Percentiles rank a stretch among this genome's conserved stretches.
Evolutionary conservation across 2,329 filamentous ascomycete species (phyloP).

Genomic region (Microdochium trichocladiopsis): DNA sequence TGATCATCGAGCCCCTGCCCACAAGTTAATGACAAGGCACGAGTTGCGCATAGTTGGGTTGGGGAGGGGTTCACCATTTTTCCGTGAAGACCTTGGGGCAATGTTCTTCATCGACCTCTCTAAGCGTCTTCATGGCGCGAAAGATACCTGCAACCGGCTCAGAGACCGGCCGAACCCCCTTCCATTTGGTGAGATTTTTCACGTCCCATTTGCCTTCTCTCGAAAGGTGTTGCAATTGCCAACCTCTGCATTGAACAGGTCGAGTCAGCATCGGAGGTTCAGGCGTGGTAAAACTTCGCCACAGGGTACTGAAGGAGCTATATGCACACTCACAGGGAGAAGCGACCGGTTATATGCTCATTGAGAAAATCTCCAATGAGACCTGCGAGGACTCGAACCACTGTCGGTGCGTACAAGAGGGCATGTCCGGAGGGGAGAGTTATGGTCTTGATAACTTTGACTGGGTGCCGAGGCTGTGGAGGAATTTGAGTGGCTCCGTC

Average conservation of each 20-base stretch:
- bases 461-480: slow-evolving; percentile 38
- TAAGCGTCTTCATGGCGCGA: slow-evolving; percentile 85
- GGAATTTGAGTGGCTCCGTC: slow-evolving; percentile 36
- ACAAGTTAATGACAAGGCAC: slow-evolving; percentile 23
- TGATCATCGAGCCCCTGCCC: slow-evolving; percentile 59
- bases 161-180: slow-evolving; percentile 70
- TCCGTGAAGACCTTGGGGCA: slow-evolving; percentile 62
- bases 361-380: slow-evolving; percentile 78
- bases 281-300: not conserved
- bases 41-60: not conserved
- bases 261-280: too few species aligned
- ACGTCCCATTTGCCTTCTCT: slow-evolving; percentile 96
- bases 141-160: slow-evolving; percentile 73
- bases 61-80: slow-evolving; percentile 14
- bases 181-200: slow-evolving; percentile 92
- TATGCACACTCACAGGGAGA: slow-evolving; percentile 47
- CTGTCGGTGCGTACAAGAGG: slow-evolving; percentile 72
- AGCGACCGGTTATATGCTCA: slow-evolving; percentile 65
- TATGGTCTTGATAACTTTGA: slow-evolving; percentile 55
- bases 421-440: slow-evolving; percentile 75
- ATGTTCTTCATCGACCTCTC: slow-evolving; percentile 80
- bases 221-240: slow-evolving; percentile 85
- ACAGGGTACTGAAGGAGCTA: not conserved
- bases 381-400: slow-evolving; percentile 69
- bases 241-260: slow-evolving; percentile 40